Evolutionary conservation across 495 filamentous ascomycete genomes (phyloP).

Genomic region (Daldinia caldariorum): DNA sequence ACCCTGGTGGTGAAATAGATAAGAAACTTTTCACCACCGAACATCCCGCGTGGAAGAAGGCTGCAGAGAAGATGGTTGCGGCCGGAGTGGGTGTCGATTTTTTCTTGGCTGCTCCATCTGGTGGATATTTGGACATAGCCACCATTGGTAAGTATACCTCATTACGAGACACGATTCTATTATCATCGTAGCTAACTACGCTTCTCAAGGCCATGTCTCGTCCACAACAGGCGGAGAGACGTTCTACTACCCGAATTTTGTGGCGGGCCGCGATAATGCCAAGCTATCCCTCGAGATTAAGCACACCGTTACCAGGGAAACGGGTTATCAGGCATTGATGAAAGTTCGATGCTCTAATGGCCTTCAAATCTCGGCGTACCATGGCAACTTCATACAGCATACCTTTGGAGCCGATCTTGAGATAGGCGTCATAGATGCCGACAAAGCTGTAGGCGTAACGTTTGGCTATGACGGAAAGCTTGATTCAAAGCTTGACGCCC

Average conservation of each 20-base stretch:
- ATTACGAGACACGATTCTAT: background rate
- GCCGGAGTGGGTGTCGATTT: constrained; percentile 90
- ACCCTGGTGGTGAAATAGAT: constrained; percentile 87
- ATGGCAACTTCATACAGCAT: constrained; percentile 96
- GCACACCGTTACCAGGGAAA: constrained; percentile 89
- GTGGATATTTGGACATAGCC: constrained; percentile 92
- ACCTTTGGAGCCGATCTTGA: constrained; percentile 95
- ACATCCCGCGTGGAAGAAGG: constrained; percentile 82
- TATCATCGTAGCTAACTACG: constrained; percentile 33
- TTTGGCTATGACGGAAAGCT: constrained; percentile 98
- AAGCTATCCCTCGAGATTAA: constrained; percentile 87
- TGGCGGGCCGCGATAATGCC: constrained; percentile 81
- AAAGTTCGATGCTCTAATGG: constrained; percentile 98
- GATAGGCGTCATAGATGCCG: constrained; percentile 89
- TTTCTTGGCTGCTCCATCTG: constrained; percentile 89
- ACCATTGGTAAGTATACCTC: constrained; percentile 76
- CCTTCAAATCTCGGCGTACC: constrained; percentile 90
- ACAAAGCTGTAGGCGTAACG: constrained; percentile 90
- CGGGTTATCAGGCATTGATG: constrained; percentile 96
- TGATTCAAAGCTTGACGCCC: constrained; percentile 93
- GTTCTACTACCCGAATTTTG: constrained; percentile 96
- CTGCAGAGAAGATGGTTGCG: constrained; percentile 87
- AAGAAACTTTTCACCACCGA: constrained; percentile 93
- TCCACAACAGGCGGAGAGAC: constrained; percentile 89
- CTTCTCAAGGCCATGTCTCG: constrained; percentile 68